Base-by-base conservation (phyloP, 2,329 filamentous ascomycete species). In the Fusarium sororula region DNA sequence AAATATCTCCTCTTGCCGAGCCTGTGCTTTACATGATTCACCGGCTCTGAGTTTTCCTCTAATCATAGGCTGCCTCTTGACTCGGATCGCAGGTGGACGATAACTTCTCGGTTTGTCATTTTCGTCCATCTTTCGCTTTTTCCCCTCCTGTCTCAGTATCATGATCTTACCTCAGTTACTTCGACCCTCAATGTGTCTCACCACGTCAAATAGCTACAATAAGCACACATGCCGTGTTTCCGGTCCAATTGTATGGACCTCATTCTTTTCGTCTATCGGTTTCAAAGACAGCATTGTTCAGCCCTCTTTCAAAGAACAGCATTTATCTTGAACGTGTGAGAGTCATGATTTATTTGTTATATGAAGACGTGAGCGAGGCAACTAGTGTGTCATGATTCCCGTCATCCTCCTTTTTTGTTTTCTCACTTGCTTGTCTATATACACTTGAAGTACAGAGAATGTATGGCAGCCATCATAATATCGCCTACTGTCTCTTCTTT, bases 91-190 rank as follows among this genome's bases (percentile, higher is more conserved):
- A 37, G 32, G 50, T 37, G 18, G 50, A 75, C 75, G 75, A 78
- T 78, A 78, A 78, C 76, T 73, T 74, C 41, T 75, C 75, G 75
- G 68, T 67, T 51, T 63, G n/a, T 39, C 44, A 60, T 69, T 72
- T 61, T 70, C 59, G 70, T 70, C 54, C 35, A 28, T 55, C 38
- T 58, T 53, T 63, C 32, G 17, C 30, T 35, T 63, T 51, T 38
- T 24, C 13, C 47, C 63, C 47, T 57, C 53, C 35, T 53, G 51
- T 64, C 57, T 66, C 41, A 50, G 38, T 37, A 39, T 62, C 37
- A 61, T 47, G 41, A 45, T 62, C n/a, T 45, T 63, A 13, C 32
- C 41, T 48, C 38, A 48, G 45, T 56, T 39, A 28, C 37, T 42
- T 55, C 22, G 24, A 17, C 26, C 37, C 35, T 28, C n/a, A 20